Percentiles rank a stretch among this genome's conserved stretches.
phyloP scores from a whole-genome alignment of 208 protist genomes.

The Angomonas deanei region DNA sequence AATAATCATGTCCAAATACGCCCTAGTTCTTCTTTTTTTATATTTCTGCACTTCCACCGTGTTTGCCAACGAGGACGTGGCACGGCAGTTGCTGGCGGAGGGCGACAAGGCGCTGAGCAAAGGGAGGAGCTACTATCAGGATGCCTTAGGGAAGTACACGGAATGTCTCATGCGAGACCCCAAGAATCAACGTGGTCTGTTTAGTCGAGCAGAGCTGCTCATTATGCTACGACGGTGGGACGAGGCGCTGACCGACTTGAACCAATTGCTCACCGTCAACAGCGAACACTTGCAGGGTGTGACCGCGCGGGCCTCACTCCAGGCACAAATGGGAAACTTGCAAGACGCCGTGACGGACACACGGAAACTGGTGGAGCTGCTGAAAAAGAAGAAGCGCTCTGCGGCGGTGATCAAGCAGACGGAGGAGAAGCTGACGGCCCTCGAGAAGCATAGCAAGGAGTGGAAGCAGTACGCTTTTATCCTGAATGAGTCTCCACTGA shows the following conservation, averaged over 20 bases:
- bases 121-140: slow-evolving; percentile 63
- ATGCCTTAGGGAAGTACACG: slow-evolving; percentile 84
- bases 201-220: slow-evolving; percentile 73
- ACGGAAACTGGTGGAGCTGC: slow-evolving; percentile 27
- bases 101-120: slow-evolving; percentile 66
- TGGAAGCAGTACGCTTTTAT: slow-evolving; percentile 40
- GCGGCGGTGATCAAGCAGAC: slow-evolving; percentile 18
- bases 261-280: slow-evolving; percentile 36
- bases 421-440: slow-evolving; percentile 11
- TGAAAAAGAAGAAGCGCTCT: slow-evolving; percentile 21
- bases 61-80: slow-evolving; percentile 24
- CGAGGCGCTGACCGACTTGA: slow-evolving; percentile 47
- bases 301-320: slow-evolving; percentile 45
- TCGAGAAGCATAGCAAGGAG: slow-evolving; percentile 29
- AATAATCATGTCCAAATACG: neutral
- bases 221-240: slow-evolving; percentile 48
- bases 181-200: slow-evolving; percentile 52
- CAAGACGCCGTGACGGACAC: slow-evolving; percentile 39
- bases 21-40: neutral
- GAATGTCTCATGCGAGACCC: slow-evolving; percentile 55
- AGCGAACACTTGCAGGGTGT: slow-evolving; percentile 41
- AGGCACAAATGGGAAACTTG: slow-evolving; percentile 52
- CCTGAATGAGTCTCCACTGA: slow-evolving; percentile 18
- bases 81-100: slow-evolving; percentile 40
- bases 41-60: neutral